Evolutionary conservation across 1,139 yeast genomes (phyloP).

Genomic region (Saccharomycopsis crataegensis): DNA sequence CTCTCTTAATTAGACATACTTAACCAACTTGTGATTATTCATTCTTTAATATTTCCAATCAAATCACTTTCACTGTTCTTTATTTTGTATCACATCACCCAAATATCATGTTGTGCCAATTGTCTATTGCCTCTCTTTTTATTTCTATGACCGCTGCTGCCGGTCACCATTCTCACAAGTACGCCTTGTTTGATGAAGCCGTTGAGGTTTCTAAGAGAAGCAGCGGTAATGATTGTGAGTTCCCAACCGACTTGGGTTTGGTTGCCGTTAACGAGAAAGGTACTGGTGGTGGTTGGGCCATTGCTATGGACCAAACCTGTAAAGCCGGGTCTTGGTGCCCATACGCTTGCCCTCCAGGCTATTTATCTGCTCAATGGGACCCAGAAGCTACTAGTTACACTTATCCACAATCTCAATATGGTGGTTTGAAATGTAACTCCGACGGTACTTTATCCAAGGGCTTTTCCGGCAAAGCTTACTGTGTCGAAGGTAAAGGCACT

Average conservation of each 20-base stretch:
- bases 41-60: not conserved
- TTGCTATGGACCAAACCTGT: slow-evolving; percentile 71
- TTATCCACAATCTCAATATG: slow-evolving; percentile 68
- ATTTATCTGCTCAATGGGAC: slow-evolving; percentile 76
- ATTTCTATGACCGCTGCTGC: not conserved
- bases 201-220: slow-evolving; percentile 4
- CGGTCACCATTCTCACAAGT: slow-evolving; percentile 14
- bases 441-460: slow-evolving; percentile 66
- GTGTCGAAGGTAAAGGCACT: slow-evolving; percentile 72
- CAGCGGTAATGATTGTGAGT: slow-evolving; percentile 46
- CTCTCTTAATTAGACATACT: too few relatives aligned
- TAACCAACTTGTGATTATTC: not conserved
- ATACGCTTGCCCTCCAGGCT: slow-evolving; percentile 83
- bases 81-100: not conserved
- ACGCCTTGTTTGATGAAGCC: slow-evolving; percentile 12
- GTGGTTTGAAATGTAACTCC: slow-evolving; percentile 70
- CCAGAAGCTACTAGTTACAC: slow-evolving; percentile 48
- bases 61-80: not conserved
- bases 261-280: slow-evolving; percentile 56
- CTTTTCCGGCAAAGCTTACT: slow-evolving; percentile 49
- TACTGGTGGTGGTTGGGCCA: slow-evolving; percentile 79
- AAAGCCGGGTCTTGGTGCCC: slow-evolving; percentile 74
- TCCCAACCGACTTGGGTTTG: slow-evolving; percentile 59
- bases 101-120: not conserved
- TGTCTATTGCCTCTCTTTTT: slow-evolving; percentile 2